These are phyloP conservation scores for Asclepias syriaca DNA, from an alignment of 257 asterid species.

Conservation along the genomic window DNA sequence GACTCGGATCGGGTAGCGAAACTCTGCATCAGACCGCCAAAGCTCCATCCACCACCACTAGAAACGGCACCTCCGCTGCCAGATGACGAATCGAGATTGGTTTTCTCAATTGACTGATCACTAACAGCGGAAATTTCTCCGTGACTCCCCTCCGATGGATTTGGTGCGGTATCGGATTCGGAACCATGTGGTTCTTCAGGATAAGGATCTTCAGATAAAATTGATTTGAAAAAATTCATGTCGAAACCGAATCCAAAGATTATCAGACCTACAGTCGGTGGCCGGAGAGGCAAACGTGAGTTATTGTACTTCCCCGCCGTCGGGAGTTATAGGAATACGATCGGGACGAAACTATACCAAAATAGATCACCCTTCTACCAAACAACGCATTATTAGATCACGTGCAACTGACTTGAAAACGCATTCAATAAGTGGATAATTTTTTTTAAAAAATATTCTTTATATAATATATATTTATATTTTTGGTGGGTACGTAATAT, in stretches of 20 bases:
- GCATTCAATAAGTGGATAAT: too few species aligned
- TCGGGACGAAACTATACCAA: not conserved
- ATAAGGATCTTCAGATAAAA: conserved; percentile 64
- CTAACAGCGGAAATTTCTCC: conserved; percentile 20
- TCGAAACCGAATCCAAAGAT: not conserved
- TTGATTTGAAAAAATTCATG: conserved; percentile 87
- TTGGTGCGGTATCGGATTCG: conserved; percentile 25
- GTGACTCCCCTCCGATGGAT: conserved; percentile 12
- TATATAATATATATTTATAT: too few species aligned
- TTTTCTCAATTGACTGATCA: conserved; percentile 11
- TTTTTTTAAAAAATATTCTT: too few species aligned
- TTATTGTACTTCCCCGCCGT: not conserved
- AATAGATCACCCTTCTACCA: too few species aligned
- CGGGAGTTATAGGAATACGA: not conserved
- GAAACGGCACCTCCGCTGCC: not conserved
- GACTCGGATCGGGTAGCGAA: conserved; percentile 69
- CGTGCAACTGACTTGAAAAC: too few species aligned
- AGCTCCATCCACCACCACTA: conserved; percentile 51
- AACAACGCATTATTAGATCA: too few species aligned
- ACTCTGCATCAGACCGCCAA: conserved; percentile 57
- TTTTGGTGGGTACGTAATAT: too few species aligned
- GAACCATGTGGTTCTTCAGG: conserved; percentile 28
- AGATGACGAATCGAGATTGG: not conserved
- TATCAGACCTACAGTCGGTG: not conserved
- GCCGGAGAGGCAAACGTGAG: not conserved